Evolutionary conservation across 257 asterid genomes (phyloP).

Genomic region (Solanum sejunctum): DNA sequence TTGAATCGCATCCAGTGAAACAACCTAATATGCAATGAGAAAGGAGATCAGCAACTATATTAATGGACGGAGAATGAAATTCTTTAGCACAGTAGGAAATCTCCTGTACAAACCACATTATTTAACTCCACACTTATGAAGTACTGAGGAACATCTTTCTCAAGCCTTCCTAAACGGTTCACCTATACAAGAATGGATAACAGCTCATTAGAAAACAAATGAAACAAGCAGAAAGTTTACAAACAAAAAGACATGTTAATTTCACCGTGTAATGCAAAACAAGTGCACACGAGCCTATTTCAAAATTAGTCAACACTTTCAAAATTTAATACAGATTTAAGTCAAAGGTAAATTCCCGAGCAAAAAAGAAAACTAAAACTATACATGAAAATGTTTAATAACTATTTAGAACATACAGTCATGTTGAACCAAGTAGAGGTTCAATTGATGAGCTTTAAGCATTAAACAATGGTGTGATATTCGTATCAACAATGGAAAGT

Average conservation of each 20-base stretch:
- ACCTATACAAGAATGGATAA: constrained; percentile 47
- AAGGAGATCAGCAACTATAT: constrained; percentile 2
- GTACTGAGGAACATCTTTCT: constrained; percentile 81
- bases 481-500: neutral
- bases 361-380: neutral
- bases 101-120: constrained; percentile 39
- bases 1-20: constrained; percentile 72
- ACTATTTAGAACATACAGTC: neutral
- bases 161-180: constrained; percentile 76
- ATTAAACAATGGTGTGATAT: neutral
- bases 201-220: constrained; percentile 3
- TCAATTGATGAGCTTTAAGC: neutral
- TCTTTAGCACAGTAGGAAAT: neutral
- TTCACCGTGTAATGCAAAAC: neutral
- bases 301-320: neutral
- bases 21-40: constrained; percentile 36
- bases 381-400: neutral
- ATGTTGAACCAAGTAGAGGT: neutral
- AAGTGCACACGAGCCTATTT: neutral
- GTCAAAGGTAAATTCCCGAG: neutral
- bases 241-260: neutral
- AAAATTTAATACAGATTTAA: neutral
- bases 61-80: neutral
- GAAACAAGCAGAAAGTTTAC: neutral
- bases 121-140: constrained; percentile 41